Conservation (phyloP, 106 monocot species). For the Allium fistulosum region DNA sequence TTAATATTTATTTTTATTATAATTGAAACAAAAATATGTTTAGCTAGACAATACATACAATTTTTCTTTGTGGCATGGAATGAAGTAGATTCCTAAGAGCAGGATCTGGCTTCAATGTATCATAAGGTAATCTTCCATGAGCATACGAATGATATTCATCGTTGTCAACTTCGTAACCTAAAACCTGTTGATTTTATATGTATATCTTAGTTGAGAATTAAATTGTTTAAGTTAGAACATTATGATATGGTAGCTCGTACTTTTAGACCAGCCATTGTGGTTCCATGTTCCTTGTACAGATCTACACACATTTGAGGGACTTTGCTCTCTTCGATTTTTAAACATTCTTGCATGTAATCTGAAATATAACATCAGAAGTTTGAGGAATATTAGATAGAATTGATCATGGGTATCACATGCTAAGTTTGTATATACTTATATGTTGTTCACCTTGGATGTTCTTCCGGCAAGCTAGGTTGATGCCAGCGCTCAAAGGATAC, state of each 20-base stretch:
- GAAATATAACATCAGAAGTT: background rate
- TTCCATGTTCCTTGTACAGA: conserved; percentile 78
- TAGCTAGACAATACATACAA: conserved; percentile 21
- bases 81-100: conserved; percentile 71
- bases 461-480: conserved; percentile 79
- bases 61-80: conserved; percentile 67
- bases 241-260: conserved; percentile 15
- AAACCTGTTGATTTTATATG: conserved; percentile 19
- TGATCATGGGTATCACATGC: background rate
- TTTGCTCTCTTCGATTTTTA: conserved; percentile 66
- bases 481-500: conserved; percentile 66
- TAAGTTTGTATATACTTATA: background rate
- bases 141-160: conserved; percentile 77
- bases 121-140: conserved; percentile 80
- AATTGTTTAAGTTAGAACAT: background rate
- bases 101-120: conserved; percentile 62
- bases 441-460: conserved; percentile 61
- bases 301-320: conserved; percentile 81
- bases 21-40: no score
- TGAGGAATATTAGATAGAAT: background rate
- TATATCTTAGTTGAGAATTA: background rate
- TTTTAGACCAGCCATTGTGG: conserved; percentile 92
- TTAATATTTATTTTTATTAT: no score
- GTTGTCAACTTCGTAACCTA: conserved; percentile 67
- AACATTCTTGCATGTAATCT: conserved; percentile 78